Percentiles rank a stretch among this genome's conserved stretches.
phyloP scores from a whole-genome alignment of 305 asterid species.

The Plantago coronopus region DNA sequence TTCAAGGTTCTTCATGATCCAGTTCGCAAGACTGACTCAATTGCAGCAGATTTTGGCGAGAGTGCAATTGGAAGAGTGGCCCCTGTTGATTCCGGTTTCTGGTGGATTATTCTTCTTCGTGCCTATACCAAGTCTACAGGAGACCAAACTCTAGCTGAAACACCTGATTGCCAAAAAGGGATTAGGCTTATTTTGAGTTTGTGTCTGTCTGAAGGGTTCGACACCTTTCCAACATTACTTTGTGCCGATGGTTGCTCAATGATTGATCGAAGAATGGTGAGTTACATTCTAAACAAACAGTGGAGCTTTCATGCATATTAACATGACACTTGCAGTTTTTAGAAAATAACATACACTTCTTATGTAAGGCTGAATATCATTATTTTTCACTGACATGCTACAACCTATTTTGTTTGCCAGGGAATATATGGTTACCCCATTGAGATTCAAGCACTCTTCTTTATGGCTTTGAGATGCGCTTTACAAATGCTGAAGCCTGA shows the following conservation, averaged over 20 bases:
- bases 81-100: constrained; percentile 82
- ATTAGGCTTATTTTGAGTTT: constrained; percentile 60
- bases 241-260: constrained; percentile 88
- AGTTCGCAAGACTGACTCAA: constrained; percentile 59
- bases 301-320: too few relatives aligned
- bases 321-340: too few relatives aligned
- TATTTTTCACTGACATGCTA: not conserved
- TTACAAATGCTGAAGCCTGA: constrained; percentile 73
- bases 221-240: constrained; percentile 73
- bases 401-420: constrained; percentile 36
- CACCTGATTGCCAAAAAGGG: constrained; percentile 77
- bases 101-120: constrained; percentile 88
- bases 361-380: not conserved
- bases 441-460: constrained; percentile 94
- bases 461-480: constrained; percentile 90
- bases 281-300: not conserved
- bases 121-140: constrained; percentile 81
- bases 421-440: constrained; percentile 94
- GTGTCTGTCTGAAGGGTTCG: constrained; percentile 79
- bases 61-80: constrained; percentile 85
- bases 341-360: too few relatives aligned
- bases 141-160: constrained; percentile 60
- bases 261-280: constrained; percentile 84
- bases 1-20: constrained; percentile 85
- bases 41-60: constrained; percentile 76